Evolutionary conservation across 2,329 filamentous ascomycete genomes (phyloP), one percentile per base, ranked within the genome.

Genomic region (Colletotrichum lentis): DNA sequence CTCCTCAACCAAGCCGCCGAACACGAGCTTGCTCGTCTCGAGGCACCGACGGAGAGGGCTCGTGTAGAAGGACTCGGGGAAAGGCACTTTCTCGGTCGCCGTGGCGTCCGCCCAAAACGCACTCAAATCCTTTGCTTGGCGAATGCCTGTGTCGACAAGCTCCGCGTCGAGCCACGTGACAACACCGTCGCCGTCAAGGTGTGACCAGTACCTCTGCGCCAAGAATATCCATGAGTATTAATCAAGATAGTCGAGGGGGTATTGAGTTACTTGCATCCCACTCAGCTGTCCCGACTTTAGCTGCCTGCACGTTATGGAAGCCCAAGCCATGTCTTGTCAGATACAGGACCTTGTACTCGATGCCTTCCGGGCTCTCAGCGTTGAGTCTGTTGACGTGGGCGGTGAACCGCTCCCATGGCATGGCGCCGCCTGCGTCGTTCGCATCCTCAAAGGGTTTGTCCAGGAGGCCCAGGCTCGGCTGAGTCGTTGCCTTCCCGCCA

Each of bases 291-390:
- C 86, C 86, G 65, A 87, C 88, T 71, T 82, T 84, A n/a, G 80
- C 77, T 71, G 87, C 83, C 62, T 84, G 85, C 60, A 77, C 77
- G 65, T 83, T 82, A 56, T 83, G 80, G 60, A 74, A 78, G 27
- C 86, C 87, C 71, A 86, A 79, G 16, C 87, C 87, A 72, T 89
- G 87, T 16, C 87, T 82, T 24, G 84, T 86, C 65, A 88, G 77
- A 68, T 78, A 81, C 12, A 88, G 68, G 14, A 89, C 79, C 64
- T 86, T 85, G 76, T 88, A 90, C 16, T 73, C 75, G n/a, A 82
- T 81, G 60, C 78, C 80, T 3, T 75, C 71, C 0, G 80, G 76
- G 3, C 79, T 77, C 7, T 78, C 73, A 11, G 76, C 62, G 73
- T 86, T 86, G 50, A 88, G 75, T 31, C 78, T 76, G 4, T 76